Conservation (phyloP, 768 basidiomycete genomes). For the Psilocybe subaeruginosa region DNA sequence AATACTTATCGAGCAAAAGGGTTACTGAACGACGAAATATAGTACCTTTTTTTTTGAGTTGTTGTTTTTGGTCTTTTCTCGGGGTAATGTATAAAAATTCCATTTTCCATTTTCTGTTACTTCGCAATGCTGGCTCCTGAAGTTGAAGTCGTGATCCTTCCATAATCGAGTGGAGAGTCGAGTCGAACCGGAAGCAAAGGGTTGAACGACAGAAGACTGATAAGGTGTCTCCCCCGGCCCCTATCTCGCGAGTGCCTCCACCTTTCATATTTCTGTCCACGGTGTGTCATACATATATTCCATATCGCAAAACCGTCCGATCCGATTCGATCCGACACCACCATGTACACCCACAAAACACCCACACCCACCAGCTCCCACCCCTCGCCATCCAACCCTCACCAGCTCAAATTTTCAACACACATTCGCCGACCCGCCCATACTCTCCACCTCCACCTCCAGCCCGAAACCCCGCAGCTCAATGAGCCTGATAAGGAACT, state of each 20-base stretch:
- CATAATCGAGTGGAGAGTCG: background rate
- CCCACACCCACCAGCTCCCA: background rate
- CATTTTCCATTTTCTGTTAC: background rate
- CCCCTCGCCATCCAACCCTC: constrained; percentile 4
- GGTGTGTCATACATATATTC: background rate
- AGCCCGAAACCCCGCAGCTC: constrained; percentile 29
- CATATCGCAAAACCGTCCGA: background rate
- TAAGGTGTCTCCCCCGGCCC: background rate
- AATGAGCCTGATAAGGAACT: constrained; percentile 28
- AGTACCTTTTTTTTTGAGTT: background rate
- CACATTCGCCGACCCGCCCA: background rate
- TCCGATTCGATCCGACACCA: background rate
- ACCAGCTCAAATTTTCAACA: constrained; percentile 2
- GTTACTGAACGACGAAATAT: background rate
- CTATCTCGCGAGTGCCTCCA: background rate
- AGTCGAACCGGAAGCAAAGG: background rate
- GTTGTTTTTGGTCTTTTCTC: background rate
- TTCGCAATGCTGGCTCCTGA: background rate
- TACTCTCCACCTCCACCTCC: constrained; percentile 23
- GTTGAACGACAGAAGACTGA: background rate
- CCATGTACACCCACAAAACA: background rate
- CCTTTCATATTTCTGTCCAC: background rate
- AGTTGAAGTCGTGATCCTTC: background rate
- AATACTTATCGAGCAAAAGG: background rate
- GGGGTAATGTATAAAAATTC: background rate